Evolutionary conservation across 495 filamentous ascomycete genomes (phyloP).

Genomic region (Penicillium angulare): DNA sequence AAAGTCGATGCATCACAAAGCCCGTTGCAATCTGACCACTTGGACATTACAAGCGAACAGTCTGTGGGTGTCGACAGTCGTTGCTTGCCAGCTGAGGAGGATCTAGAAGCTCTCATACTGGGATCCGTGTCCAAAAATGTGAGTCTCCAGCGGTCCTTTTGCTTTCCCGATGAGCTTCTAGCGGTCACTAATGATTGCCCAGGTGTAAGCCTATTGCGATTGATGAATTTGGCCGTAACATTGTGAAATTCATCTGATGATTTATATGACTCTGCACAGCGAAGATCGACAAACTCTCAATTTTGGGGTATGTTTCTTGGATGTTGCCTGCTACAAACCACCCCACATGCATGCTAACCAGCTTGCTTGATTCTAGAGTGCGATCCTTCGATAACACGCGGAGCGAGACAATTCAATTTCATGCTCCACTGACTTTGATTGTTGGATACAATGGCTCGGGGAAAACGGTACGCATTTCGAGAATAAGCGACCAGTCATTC

Average conservation of each 20-base stretch:
- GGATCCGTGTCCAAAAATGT: neutral
- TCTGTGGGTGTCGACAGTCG: neutral
- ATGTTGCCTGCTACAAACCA: neutral
- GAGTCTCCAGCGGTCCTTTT: no score
- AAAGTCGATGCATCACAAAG: constrained; percentile 22
- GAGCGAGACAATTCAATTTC: constrained; percentile 82
- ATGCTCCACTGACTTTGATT: constrained; percentile 88
- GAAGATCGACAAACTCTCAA: constrained; percentile 86
- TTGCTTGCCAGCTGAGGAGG: no score
- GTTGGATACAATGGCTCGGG: constrained; percentile 97
- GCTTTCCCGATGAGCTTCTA: no score
- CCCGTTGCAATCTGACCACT: constrained; percentile 9
- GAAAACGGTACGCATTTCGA: constrained; percentile 65
- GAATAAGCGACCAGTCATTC: neutral
- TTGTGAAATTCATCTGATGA: constrained; percentile 7
- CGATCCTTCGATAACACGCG: constrained; percentile 83
- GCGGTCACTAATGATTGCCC: neutral
- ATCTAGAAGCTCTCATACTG: neutral
- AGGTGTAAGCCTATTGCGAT: constrained; percentile 31
- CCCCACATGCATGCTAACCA: neutral
- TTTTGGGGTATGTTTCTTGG: constrained; percentile 59
- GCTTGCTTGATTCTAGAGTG: constrained; percentile 50
- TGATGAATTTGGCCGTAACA: neutral
- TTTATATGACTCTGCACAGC: constrained; percentile 31
- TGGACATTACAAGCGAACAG: neutral